Evolutionary conservation across 2,329 filamentous ascomycete genomes (phyloP).

Genomic region (Phoma sp.): DNA sequence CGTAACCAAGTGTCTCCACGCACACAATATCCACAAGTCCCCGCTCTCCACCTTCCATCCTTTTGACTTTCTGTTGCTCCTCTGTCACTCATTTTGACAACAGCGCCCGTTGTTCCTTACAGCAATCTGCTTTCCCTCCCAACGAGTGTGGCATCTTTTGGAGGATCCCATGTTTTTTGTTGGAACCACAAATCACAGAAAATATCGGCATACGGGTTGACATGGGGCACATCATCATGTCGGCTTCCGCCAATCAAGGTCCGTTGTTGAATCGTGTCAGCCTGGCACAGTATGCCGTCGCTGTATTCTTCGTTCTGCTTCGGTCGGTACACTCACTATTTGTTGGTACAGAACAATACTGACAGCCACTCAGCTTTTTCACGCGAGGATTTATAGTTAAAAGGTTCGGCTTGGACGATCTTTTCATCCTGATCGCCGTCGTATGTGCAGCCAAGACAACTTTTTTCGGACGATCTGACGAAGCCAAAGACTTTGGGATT

Average conservation of each 20-base stretch:
- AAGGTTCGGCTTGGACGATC: slow-evolving; percentile 35
- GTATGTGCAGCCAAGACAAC: slow-evolving; percentile 10
- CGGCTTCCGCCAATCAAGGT: slow-evolving; percentile 26
- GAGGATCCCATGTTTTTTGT: slow-evolving; percentile 19
- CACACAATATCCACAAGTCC: slow-evolving; percentile 10
- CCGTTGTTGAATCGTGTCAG: slow-evolving; percentile 33
- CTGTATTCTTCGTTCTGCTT: slow-evolving; percentile 30
- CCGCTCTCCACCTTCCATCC: slow-evolving; percentile 4
- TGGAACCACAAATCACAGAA: slow-evolving; percentile 8
- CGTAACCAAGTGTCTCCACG: slow-evolving; percentile 1
- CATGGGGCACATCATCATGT: slow-evolving; percentile 32
- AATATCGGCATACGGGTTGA: slow-evolving; percentile 14
- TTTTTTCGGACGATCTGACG: neutral
- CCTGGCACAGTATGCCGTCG: slow-evolving; percentile 29
- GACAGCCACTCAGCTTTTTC: slow-evolving; percentile 23
- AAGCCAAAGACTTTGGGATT: slow-evolving; percentile 24
- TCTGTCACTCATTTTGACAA: slow-evolving; percentile 2
- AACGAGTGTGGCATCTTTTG: slow-evolving; percentile 2
- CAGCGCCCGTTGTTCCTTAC: neutral
- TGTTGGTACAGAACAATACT: neutral
- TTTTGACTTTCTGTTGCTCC: neutral
- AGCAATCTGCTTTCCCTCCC: neutral
- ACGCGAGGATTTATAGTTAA: slow-evolving; percentile 34
- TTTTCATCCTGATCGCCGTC: slow-evolving; percentile 35
- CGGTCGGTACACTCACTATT: slow-evolving; percentile 20